phyloP scores from a whole-genome alignment of 306 rosid genomes.

The Lablab purpureus region DNA sequence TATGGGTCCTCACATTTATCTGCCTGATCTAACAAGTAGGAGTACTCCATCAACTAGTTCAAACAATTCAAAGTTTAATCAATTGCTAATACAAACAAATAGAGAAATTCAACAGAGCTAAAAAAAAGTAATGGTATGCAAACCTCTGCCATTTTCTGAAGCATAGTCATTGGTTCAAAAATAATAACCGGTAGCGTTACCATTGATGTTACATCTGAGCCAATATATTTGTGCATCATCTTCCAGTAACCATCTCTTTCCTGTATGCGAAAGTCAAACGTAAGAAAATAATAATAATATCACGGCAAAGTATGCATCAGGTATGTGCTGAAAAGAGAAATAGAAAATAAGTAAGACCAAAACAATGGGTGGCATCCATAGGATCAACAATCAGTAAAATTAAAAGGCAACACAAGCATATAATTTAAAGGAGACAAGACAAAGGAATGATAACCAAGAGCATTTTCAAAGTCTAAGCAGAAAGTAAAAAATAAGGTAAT shows the following conservation, averaged over 20 bases:
- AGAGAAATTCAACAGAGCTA: slow-evolving; percentile 15
- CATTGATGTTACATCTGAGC: slow-evolving; percentile 87
- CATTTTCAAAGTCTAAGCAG: slow-evolving; percentile 28
- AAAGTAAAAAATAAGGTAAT: background rate
- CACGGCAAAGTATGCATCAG: slow-evolving; percentile 20
- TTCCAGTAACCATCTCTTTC: slow-evolving; percentile 96
- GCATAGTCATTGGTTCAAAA: slow-evolving; percentile 98
- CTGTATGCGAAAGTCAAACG: slow-evolving; percentile 45
- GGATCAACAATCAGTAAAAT: slow-evolving; percentile 7
- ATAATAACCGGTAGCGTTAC: slow-evolving; percentile 89
- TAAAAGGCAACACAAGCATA: background rate
- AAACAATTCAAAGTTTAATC: slow-evolving; percentile 35
- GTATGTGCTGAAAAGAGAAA: background rate
- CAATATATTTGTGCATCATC: slow-evolving; percentile 94
- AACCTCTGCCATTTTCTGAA: slow-evolving; percentile 97
- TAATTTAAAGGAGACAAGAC: background rate
- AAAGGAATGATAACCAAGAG: background rate
- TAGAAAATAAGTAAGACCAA: background rate
- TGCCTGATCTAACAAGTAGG: slow-evolving; percentile 81
- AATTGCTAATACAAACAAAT: slow-evolving; percentile 3
- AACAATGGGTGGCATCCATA: background rate
- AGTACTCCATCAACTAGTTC: slow-evolving; percentile 89
- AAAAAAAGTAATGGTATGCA: slow-evolving; percentile 41
- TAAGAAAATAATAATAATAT: slow-evolving; percentile 3
- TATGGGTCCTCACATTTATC: slow-evolving; percentile 94